Evolutionary conservation across 2,329 filamentous ascomycete genomes (phyloP), one percentile per base, ranked within the genome.

Genomic region (Colletotrichum sp.): DNA sequence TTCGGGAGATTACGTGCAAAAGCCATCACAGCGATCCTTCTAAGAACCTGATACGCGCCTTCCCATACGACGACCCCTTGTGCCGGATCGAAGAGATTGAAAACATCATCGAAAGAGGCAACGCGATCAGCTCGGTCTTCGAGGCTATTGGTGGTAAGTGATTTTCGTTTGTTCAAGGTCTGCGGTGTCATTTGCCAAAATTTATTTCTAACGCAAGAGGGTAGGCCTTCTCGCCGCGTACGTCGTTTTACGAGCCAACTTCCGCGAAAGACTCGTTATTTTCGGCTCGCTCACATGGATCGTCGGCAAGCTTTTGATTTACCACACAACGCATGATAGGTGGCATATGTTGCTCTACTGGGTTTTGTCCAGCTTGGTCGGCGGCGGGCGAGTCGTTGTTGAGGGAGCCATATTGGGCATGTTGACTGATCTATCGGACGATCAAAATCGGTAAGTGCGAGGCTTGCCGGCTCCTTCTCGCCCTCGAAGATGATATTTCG

Each of bases 1-100:
- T 52, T 14, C 43, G 43, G n/a, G 43, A 52, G n/a, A 52, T 52
- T 0, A 52, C n/a, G 0, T 52, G 43, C 43, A 52, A 21, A 0
- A 52, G 43, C 43, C n/a, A 21, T 0, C 1, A 21, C 43, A 7
- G 1, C n/a, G 0, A 24, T 52, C 12, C n/a, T 0, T 21, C 43
- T 0, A 52, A 0, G 12, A 24, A 24, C 43, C 43, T 21, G 43
- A 52, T 21, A 0, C 43, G 43, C 43, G 43, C 43, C n/a, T 21
- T 21, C 43, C n/a, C 6, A 0, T 21, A 52, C 43, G 43, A 21
- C 43, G 43, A 52, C 43, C 12, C n/a, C 2, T 52, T 21, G 43
- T 52, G n/a, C 43, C 43, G 7, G n/a, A 14, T 52, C 43, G n/a
- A 52, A 4, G n/a, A 52, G n/a, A 52, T 52, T 52, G 43, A 52